Base-by-base conservation (phyloP, 192 early-diverging fungal species). In the Chytriomyces confervae region DNA sequence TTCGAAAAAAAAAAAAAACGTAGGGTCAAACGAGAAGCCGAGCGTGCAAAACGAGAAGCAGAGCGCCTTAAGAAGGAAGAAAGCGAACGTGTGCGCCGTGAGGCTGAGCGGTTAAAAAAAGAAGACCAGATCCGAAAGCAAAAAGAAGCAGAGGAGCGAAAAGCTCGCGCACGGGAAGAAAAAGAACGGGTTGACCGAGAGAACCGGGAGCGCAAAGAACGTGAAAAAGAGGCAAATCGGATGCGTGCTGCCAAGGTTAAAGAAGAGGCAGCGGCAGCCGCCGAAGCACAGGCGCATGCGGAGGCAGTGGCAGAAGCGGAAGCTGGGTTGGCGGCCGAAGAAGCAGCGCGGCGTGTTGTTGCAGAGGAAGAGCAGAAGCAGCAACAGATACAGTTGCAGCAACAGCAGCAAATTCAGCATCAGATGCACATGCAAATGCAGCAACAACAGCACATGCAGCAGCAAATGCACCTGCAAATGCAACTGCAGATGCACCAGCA, bases 51-150 rank as follows among this genome's bases (percentile, higher is more conserved):
- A 50, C 75, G 74, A 6, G 85, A 84, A 62, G 82, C 83, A 0
- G 90, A 90, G 65, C 83, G 87, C 7, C 62, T 82, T 5, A 85
- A 84, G 18, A 91, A 90, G 75, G 91, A 92, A 44, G 90, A 90
- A 68, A 89, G 90, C 46, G 85, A 89, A 77, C 82, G 81, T 29
- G 78, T 72, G 53, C 75, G 82, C 44, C 72, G 76, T 23, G 86
- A 88, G 76, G 80, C 77, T 13, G 83, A 86, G 67, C 72, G 76
- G 50, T 62, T 36, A 20, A 20, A 77, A 24, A 80, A 81, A 36
- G 78, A 84, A 49, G 82, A 85, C 51, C 85, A 87, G 44, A 79
- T 87, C 7, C 79, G 84, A 44, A 86, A 90, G 66, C 87, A 81
- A 23, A 82, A 84, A n/a, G 88, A 89, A 69, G 86, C 82, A 11